A percentile compares a stretch with the other conserved stretches of the same genome.
Conservation (phyloP, 306 rosid species). For the Cicer cuneatum region DNA sequence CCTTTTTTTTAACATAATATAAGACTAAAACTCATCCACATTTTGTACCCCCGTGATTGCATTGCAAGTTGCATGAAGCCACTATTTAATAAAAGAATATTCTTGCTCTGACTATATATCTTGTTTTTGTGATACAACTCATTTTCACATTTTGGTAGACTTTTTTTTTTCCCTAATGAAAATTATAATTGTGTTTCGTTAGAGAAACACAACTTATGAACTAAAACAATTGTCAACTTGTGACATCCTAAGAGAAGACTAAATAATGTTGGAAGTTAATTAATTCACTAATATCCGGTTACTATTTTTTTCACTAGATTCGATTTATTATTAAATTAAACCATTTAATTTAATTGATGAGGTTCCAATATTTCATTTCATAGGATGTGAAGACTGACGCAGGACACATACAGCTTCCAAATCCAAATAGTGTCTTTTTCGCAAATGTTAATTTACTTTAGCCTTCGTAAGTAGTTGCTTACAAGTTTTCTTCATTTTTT, state of each 20-base stretch:
- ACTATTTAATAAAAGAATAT: not conserved
- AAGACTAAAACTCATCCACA: no score
- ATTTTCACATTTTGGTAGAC: conserved; percentile 14
- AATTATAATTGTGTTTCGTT: not conserved
- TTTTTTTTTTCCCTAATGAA: not conserved
- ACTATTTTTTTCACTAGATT: not conserved
- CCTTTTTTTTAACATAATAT: no score
- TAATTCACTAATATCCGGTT: not conserved
- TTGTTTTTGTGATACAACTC: conserved; percentile 4
- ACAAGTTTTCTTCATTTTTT: conserved; percentile 8
- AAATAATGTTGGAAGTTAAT: not conserved
- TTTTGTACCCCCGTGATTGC: not conserved
- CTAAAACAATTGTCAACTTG: conserved; percentile 15
- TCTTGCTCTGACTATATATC: not conserved
- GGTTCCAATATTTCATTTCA: not conserved
- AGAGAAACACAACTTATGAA: conserved; percentile 5
- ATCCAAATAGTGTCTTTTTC: not conserved
- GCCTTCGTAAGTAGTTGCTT: not conserved
- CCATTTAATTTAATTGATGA: not conserved
- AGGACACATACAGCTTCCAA: not conserved
- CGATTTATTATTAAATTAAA: not conserved
- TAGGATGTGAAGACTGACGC: not conserved
- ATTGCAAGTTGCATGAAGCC: not conserved
- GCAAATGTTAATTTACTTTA: not conserved
- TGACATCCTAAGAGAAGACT: not conserved